Base-by-base conservation (phyloP, 306 rosid species). In the Pyrus betulifolia region DNA sequence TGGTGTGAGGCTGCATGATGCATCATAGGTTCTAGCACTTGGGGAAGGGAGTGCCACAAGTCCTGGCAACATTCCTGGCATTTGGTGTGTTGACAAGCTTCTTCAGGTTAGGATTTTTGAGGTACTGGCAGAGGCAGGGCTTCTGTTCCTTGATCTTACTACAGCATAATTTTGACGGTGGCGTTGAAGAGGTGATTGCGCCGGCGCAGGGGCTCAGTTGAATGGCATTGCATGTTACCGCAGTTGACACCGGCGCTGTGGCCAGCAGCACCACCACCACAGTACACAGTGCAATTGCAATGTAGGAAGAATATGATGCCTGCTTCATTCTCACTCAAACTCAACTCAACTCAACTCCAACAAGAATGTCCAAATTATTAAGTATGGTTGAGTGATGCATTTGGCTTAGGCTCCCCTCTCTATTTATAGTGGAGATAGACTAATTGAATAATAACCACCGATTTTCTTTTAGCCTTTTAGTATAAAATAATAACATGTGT, bases 41-140 rank as follows among this genome's bases (percentile, higher is more conserved):
- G 78, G 99, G 99, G 74, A 84, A 96, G 71, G 99, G 98, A 85
- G 99, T 89, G 4, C 96, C 95, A 86, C 99, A 96, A 76, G 91
- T 88, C 75, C 62, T 88, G 12, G 99, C 99, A 82, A 96, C 99
- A 84, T 79, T 91, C 85, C 93, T 89, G 25, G 99, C 98, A 84
- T 96, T 96, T 18, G 99, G 98, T 45, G 98, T 78, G 93, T 85
- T 82, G 61, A 92, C 99, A 84, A 92, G 88, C 84, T 87, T 90
- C 90, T 89, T 92, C 66, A 96, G 93, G 76, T 85, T 91, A 23
- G 99, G 99, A 77, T 96, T 93, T 81, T 85, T 87, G 74, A 96
- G 87, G 85, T 96, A 92, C 75, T 87, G 89, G 83, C 99, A 96
- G 72, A 96, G 97, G 85, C 99, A 96, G 17, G 99, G 98, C 65